Evolutionary conservation across 2,329 filamentous ascomycete genomes (phyloP).

Genomic region (Purpureocillium takamizusanense): DNA sequence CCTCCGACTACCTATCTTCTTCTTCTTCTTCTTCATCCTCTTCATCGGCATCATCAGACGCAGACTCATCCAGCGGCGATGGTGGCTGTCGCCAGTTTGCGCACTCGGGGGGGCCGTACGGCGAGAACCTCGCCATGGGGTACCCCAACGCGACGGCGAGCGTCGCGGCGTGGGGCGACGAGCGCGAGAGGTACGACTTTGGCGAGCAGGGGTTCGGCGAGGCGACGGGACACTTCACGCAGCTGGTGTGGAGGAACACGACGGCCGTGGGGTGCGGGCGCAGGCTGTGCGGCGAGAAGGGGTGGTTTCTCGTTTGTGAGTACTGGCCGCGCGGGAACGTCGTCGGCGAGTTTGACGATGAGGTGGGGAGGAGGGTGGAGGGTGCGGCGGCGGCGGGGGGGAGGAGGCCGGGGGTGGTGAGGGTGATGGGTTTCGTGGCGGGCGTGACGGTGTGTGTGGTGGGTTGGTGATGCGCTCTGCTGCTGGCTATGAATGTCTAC

Average conservation of each 20-base stretch:
- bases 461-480: no score
- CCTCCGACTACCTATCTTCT: constrained; percentile 39
- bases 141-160: constrained; percentile 49
- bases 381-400: no score
- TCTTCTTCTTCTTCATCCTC: no score
- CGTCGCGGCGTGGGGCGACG: constrained; percentile 57
- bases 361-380: constrained; percentile 12
- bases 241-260: constrained; percentile 61
- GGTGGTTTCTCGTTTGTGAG: constrained; percentile 61
- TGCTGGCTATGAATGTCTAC: no score
- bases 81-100: constrained; percentile 34
- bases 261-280: constrained; percentile 47
- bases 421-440: no score
- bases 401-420: no score
- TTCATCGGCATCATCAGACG: no score
- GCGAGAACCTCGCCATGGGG: constrained; percentile 67
- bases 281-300: constrained; percentile 35
- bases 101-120: constrained; percentile 55
- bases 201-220: constrained; percentile 44
- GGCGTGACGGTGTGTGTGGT: no score
- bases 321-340: constrained; percentile 62
- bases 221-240: constrained; percentile 62
- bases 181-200: constrained; percentile 48
- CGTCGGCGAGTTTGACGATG: constrained; percentile 34
- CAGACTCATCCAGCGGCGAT: no score